Base-by-base conservation (phyloP, 257 asterid genomes). In the Lycium ferocissimum region DNA sequence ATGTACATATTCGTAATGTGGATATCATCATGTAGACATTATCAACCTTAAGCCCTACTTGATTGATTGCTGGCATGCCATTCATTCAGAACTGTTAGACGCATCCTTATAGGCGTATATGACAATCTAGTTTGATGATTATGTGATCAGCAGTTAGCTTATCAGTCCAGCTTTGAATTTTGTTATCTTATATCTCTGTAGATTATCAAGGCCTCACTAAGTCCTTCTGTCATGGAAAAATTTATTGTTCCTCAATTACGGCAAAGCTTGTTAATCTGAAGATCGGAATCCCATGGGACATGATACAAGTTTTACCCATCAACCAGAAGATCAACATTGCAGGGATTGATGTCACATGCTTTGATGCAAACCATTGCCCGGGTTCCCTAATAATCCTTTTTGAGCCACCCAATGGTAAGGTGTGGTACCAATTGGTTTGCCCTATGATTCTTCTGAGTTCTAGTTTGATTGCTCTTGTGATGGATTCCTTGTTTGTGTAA, bases 331-430 rank as follows among this genome's bases (percentile, higher is more conserved):
- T 92, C 84, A 93, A 84, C 84, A 88, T 96, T 75, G 98, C 92
- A 83, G 99, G 99, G 69, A 85, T 86, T 70, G 87, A 91, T 66
- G 92, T 96, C 79, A 96, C 97, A 15, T 95, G 98, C 88, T 96
- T 93, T 83, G 97, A 96, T 86, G 98, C 99, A 87, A 96, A 96
- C 89, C 99, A 96, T 88, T 96, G 99, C 86, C 98, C 99, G 22
- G 99, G 99, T 86, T 94, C 98, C 59, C 84, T 96, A 81, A 91
- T 96, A 82, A 91, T 96, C 84, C 91, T 96, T 83, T 96, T 96
- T 85, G 98, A 96, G 86, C 98, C 96, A 40, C 93, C 98, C 84
- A 93, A 89, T 56, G 92, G 94, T 85, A 91, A 95, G 98, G 99
- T 95, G 88, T 37, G 95, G 84, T 72, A 62, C 80, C 53, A 83